Base-by-base conservation (phyloP, 805 yeast genomes). In the Barnettozyma siamensis region DNA sequence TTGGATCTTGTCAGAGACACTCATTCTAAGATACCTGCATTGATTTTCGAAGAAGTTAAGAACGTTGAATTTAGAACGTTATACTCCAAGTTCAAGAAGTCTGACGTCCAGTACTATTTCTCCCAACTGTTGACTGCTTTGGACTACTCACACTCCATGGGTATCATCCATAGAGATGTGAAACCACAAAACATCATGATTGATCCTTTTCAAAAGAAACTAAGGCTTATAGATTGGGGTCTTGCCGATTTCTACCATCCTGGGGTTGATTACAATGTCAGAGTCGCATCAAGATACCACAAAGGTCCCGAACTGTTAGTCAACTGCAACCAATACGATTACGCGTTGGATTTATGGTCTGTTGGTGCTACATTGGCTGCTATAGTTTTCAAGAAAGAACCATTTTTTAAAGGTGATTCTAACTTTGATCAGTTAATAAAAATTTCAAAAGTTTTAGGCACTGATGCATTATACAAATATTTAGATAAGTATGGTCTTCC, bases 171-270 rank as follows among this genome's bases (percentile, higher is more conserved):
- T 59, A 73, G 97, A 59, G 97, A 89, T 63, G 96, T 89, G 42
- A 89, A 89, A 63, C 97, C 97, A 10, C 95, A 89, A 56, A 89
- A 89, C 62, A 85, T 89, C 48, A 89, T 89, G 96, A 89, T 89
- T 51, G 96, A 89, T 62, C 96, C 86, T 41, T 66, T 72, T 45
- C 73, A 71, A 47, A 78, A 67, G 61, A 78, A 75, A 55, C 66
- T 89, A 51, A 75, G 95, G 48, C 73, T 88, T 49, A 88, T 89
- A 41, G 97, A 89, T 63, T 89, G 96, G 96, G 97, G 97, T 7
- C 66, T 89, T 39, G 96, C 97, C 8, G 97, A 89, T 61, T 88
- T 87, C 59, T 88, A 88, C 58, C 96, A 89, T 59, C 79, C 87
- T 19, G 88, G 88, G 12, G 83, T 78, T 59, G 95, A 87, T 54